A percentile compares a stretch with the other conserved stretches of the same genome.
Evolutionary conservation across 495 filamentous ascomycete genomes (phyloP).

Genomic region (Penicillium psychrofluorescens): DNA sequence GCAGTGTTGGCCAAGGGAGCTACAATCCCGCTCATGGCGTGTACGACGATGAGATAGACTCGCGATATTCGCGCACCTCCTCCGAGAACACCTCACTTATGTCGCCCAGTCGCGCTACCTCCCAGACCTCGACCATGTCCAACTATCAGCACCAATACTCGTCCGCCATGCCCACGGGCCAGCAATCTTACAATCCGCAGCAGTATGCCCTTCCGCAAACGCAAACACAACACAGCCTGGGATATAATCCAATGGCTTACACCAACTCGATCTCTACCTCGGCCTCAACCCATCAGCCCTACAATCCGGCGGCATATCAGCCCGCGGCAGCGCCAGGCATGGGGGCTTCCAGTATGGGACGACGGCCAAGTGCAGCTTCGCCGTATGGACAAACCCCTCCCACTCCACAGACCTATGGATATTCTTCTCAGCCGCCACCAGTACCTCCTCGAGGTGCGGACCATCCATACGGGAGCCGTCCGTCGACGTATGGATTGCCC

Average conservation of each 20-base stretch:
- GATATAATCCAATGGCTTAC: conserved; percentile 38
- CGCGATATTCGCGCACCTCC: conserved; percentile 25
- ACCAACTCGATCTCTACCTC: conserved; percentile 22
- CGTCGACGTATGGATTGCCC: conserved; percentile 18
- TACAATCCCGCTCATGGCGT: conserved; percentile 20
- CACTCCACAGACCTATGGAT: conserved; percentile 26
- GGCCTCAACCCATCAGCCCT: conserved; percentile 48
- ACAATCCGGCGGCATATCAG: conserved; percentile 67
- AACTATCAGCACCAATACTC: conserved; percentile 58
- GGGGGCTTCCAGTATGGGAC: conserved; percentile 20
- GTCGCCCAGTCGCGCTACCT: conserved; percentile 38
- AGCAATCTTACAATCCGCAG: conserved; percentile 74
- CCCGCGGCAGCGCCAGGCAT: conserved; percentile 18
- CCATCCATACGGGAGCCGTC: conserved; percentile 37
- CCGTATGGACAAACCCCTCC: conserved; percentile 27
- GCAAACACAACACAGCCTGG: conserved; percentile 34
- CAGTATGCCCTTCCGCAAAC: conserved; percentile 64
- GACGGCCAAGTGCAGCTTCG: conserved; percentile 24
- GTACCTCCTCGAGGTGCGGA: conserved; percentile 42
- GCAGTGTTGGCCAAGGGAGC: conserved; percentile 9
- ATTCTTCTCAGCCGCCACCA: conserved; percentile 26
- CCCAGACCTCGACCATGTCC: conserved; percentile 39
- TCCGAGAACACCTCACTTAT: conserved; percentile 30
- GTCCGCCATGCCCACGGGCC: conserved; percentile 38
- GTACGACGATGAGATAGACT: conserved; percentile 32